A percentile compares a stretch with the other conserved stretches of the same genome.
These are phyloP conservation scores for Dictyostelium purpureum DNA, from an alignment of 78 protist genomes.

Conservation along the genomic window DNA sequence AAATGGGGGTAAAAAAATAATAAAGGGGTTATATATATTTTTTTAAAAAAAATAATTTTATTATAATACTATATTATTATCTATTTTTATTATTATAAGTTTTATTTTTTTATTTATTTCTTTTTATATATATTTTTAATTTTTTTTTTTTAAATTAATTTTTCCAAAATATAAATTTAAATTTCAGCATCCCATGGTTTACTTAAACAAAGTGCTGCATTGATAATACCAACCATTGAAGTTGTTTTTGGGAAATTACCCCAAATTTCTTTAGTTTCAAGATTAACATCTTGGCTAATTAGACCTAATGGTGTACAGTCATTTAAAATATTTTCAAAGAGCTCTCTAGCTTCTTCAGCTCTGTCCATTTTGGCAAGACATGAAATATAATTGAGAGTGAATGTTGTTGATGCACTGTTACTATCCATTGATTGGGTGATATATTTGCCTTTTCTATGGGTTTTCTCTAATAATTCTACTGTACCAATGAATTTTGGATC, in stretches of 20 bases:
- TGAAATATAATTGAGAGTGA: constrained; percentile 35
- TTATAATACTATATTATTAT: no score
- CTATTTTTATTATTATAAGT: no score
- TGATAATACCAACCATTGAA: constrained; percentile 74
- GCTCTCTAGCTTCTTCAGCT: constrained; percentile 72
- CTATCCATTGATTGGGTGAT: constrained; percentile 10
- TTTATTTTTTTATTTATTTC: no score
- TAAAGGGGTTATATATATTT: no score
- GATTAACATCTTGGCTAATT: constrained; percentile 63
- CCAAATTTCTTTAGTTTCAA: constrained; percentile 80
- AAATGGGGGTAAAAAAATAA: no score
- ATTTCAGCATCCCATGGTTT: constrained; percentile 76
- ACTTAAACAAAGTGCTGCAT: constrained; percentile 53
- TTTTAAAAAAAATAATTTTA: no score
- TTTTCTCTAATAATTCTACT: constrained; percentile 37
- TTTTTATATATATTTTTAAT: no score
- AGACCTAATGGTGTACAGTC: constrained; percentile 70
- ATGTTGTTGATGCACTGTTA: constrained; percentile 16
- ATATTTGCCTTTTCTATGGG: constrained; percentile 16
- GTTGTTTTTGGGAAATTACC: constrained; percentile 85
- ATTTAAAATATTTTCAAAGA: constrained; percentile 76
- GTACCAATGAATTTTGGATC: constrained; percentile 57
- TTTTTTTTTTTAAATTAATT: no score
- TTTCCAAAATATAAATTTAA: no score
- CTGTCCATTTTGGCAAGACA: constrained; percentile 62